These are phyloP conservation scores for Hypsizygus ulmarius DNA, from an alignment of 1,284 basidiomycete genomes.

Conservation along the genomic window DNA sequence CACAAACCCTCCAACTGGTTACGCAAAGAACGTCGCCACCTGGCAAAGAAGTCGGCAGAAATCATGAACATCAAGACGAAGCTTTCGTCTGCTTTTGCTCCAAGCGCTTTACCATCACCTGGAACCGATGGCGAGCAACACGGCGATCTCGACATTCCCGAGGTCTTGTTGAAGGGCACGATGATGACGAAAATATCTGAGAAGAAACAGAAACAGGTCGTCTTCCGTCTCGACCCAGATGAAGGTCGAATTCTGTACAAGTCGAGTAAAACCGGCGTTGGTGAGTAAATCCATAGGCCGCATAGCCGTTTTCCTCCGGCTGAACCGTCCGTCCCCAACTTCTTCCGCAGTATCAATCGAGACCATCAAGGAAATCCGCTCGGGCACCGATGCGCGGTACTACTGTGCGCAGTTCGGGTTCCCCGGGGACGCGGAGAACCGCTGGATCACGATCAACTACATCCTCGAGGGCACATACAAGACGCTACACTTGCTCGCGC, in stretches of 20 bases:
- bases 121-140: neutral
- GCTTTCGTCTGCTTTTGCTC: conserved; percentile 2
- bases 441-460: conserved; percentile 82
- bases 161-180: conserved; percentile 42
- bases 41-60: conserved; percentile 25
- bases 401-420: conserved; percentile 78
- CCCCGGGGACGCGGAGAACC: conserved; percentile 52
- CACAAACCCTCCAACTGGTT: conserved; percentile 7
- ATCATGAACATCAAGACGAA: conserved; percentile 16
- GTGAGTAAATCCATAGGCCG: conserved; percentile 48
- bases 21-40: conserved; percentile 8
- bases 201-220: conserved; percentile 75
- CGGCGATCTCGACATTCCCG: conserved; percentile 15
- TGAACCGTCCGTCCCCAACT: neutral
- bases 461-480: conserved; percentile 84
- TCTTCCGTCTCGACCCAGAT: conserved; percentile 77
- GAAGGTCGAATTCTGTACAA: conserved; percentile 84
- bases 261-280: conserved; percentile 71
- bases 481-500: conserved; percentile 86
- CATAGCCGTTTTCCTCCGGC: neutral
- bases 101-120: conserved; percentile 12
- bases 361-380: conserved; percentile 88
- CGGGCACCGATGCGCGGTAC: conserved; percentile 73
- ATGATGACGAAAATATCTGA: conserved; percentile 88
- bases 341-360: conserved; percentile 74